Evolutionary conservation across 148 eudicot species (phyloP).

Genomic region (Camellia sinensis): DNA sequence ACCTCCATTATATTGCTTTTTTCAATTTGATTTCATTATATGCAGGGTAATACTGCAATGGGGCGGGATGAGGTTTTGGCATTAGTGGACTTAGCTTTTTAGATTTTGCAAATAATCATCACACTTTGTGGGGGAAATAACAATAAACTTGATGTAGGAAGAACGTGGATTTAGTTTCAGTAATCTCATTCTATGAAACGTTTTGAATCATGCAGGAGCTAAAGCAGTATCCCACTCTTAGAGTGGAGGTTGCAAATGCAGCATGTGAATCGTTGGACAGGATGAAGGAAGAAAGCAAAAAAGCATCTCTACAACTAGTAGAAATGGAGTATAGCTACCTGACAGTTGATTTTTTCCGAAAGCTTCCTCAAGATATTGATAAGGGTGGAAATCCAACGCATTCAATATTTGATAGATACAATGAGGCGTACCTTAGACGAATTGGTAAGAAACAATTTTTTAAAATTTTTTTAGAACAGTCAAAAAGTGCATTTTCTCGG

Average conservation of each 20-base stretch:
- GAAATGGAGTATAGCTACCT: slow-evolving; percentile 93
- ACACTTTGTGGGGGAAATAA: background rate
- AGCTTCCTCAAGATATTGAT: slow-evolving; percentile 99
- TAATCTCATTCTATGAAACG: background rate
- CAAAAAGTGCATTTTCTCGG: too few relatives aligned
- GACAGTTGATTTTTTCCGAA: slow-evolving; percentile 92
- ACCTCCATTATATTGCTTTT: background rate
- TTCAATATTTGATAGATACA: slow-evolving; percentile 92
- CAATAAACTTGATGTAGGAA: slow-evolving; percentile 3
- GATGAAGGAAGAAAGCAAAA: slow-evolving; percentile 91
- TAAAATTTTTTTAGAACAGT: too few relatives aligned
- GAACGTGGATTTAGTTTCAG: background rate
- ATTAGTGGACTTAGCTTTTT: background rate
- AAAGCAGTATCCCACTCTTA: slow-evolving; percentile 83
- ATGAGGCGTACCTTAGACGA: slow-evolving; percentile 86
- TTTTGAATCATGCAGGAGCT: slow-evolving; percentile 58
- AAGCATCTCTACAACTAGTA: slow-evolving; percentile 81
- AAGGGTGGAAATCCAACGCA: slow-evolving; percentile 99
- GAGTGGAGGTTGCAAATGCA: slow-evolving; percentile 79
- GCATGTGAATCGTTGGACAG: slow-evolving; percentile 82
- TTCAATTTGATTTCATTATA: background rate
- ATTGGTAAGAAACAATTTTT: slow-evolving; percentile 47
- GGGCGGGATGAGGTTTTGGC: background rate
- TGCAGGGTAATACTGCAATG: background rate
- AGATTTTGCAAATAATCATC: background rate